phyloP scores from a whole-genome alignment of 1,284 basidiomycete genomes.

The Cryptococcus sp. region DNA sequence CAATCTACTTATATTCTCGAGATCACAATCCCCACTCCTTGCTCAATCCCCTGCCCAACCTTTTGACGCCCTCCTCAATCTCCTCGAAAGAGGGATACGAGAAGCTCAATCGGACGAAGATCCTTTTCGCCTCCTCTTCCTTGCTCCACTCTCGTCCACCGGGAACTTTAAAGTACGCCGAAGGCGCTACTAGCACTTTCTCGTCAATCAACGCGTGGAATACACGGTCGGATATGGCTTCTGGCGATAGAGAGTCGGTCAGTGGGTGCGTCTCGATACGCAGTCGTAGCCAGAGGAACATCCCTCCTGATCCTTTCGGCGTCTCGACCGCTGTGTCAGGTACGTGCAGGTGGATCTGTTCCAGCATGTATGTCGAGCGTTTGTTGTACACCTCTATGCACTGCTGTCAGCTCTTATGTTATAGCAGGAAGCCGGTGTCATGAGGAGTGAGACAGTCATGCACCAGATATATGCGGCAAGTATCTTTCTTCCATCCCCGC shows the following conservation, averaged over 20 bases:
- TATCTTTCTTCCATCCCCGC: constrained; percentile 40
- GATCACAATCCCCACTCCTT: constrained; percentile 21
- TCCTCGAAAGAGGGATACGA: constrained; percentile 24
- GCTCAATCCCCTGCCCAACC: constrained; percentile 28
- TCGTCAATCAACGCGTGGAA: constrained; percentile 31
- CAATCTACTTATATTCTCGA: neutral
- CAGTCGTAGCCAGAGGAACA: constrained; percentile 44
- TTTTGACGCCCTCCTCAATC: constrained; percentile 39
- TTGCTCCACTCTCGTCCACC: constrained; percentile 14
- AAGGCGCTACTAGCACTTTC: constrained; percentile 29
- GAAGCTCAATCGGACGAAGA: constrained; percentile 38
- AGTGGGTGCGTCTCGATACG: constrained; percentile 37
- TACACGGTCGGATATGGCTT: constrained; percentile 31
- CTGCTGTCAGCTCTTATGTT: neutral
- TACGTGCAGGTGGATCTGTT: constrained; percentile 30
- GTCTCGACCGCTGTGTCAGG: constrained; percentile 20
- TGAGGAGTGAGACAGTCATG: neutral
- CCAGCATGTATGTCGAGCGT: constrained; percentile 29
- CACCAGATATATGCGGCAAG: constrained; percentile 34
- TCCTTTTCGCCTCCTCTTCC: constrained; percentile 31
- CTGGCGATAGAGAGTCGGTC: constrained; percentile 13
- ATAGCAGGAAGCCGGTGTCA: neutral
- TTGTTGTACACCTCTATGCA: constrained; percentile 23
- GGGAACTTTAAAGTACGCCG: constrained; percentile 34
- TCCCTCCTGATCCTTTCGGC: constrained; percentile 32